phyloP scores from a whole-genome alignment of 2,329 filamentous ascomycete genomes.

The Thermoascus crustaceus region DNA sequence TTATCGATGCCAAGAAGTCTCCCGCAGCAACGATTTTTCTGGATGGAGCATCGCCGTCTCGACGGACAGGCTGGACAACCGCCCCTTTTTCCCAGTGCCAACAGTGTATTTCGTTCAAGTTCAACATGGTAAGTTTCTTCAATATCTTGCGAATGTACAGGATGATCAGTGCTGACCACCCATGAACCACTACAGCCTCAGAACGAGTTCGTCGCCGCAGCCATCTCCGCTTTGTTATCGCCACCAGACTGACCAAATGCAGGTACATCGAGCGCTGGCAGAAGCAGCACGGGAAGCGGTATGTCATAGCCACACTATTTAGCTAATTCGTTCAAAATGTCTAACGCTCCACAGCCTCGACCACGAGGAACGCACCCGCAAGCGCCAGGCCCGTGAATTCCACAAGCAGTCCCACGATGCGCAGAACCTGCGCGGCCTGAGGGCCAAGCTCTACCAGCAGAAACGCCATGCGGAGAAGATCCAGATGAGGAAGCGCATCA shows the following conservation, averaged over 20 bases:
- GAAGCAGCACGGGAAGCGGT: slow-evolving; percentile 53
- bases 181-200: slow-evolving; percentile 23
- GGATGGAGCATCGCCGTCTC: neutral
- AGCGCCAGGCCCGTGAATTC: slow-evolving; percentile 76
- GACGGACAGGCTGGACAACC: neutral
- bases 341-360: slow-evolving; percentile 50
- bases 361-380: slow-evolving; percentile 81
- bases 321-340: neutral
- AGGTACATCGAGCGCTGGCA: slow-evolving; percentile 67
- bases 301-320: slow-evolving; percentile 2
- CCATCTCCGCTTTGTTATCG: slow-evolving; percentile 3
- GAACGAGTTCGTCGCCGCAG: slow-evolving; percentile 34
- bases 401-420: slow-evolving; percentile 85
- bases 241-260: slow-evolving; percentile 10
- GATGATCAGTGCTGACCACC: slow-evolving; percentile 1
- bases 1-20: slow-evolving; percentile 4
- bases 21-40: slow-evolving; percentile 6
- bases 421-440: slow-evolving; percentile 83
- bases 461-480: slow-evolving; percentile 96
- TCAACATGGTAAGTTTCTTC: slow-evolving; percentile 11
- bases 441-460: slow-evolving; percentile 89
- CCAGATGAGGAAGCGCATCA: slow-evolving; percentile 92
- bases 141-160: neutral
- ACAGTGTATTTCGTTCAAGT: slow-evolving; percentile 1
- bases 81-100: neutral